Evolutionary conservation across 352 stramenopile species (phyloP).

Genomic region (Pythium dissimile): DNA sequence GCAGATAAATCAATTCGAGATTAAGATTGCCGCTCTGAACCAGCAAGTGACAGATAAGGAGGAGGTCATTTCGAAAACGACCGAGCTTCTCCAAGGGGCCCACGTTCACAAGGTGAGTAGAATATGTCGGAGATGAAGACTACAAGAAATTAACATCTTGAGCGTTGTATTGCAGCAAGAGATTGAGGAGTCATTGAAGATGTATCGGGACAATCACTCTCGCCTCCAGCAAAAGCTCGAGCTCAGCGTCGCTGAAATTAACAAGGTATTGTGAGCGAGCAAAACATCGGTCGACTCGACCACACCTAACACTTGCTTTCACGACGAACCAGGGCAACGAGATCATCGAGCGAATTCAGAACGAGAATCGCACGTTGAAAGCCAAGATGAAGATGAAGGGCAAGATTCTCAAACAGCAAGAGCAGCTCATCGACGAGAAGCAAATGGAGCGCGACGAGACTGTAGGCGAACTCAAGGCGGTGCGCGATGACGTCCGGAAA

Average conservation of each 20-base stretch:
- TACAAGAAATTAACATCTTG: too few relatives aligned
- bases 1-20: conserved; percentile 69
- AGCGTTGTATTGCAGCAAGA: conserved; percentile 35
- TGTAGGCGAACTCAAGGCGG: conserved; percentile 52
- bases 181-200: conserved; percentile 81
- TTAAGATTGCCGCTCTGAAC: conserved; percentile 60
- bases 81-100: conserved; percentile 57
- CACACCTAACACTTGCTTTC: background rate
- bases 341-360: conserved; percentile 88
- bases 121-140: too few relatives aligned
- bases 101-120: conserved; percentile 56
- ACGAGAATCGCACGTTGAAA: conserved; percentile 71
- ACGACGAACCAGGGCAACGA: conserved; percentile 63
- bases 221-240: conserved; percentile 86
- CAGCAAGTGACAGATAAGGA: conserved; percentile 82
- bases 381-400: conserved; percentile 85
- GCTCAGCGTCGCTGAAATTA: conserved; percentile 88
- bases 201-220: conserved; percentile 85
- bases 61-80: conserved; percentile 69
- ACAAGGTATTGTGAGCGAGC: conserved; percentile 54
- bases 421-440: conserved; percentile 79
- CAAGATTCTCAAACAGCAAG: conserved; percentile 89
- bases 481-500: conserved; percentile 67
- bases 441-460: conserved; percentile 69
- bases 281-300: background rate